Percentiles rank a stretch among this genome's conserved stretches.
These are phyloP conservation scores for Hylodesmum podocarpum DNA, from an alignment of 306 rosid genomes.

Conservation along the genomic window DNA sequence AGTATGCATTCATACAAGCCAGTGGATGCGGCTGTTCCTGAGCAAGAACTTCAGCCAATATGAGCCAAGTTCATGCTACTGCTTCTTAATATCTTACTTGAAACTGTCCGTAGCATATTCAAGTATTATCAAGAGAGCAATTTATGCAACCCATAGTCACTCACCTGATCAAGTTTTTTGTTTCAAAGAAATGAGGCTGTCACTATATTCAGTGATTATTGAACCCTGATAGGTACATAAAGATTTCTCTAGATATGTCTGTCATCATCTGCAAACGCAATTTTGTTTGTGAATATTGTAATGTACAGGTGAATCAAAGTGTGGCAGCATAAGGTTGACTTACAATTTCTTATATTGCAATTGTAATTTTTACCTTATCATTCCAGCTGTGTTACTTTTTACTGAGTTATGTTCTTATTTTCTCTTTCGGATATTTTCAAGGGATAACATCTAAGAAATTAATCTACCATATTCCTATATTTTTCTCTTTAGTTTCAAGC, in stretches of 20 bases:
- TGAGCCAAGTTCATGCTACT: conserved; percentile 38
- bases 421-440: neutral
- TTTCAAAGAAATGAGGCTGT: conserved; percentile 25
- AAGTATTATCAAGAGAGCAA: conserved; percentile 28
- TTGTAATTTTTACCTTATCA: conserved; percentile 23
- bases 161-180: conserved; percentile 43
- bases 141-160: conserved; percentile 22
- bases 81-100: conserved; percentile 31
- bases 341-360: conserved; percentile 14
- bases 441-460: conserved; percentile 17
- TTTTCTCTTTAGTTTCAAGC: neutral
- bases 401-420: neutral
- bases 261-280: conserved; percentile 37
- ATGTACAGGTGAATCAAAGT: conserved; percentile 43
- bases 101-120: conserved; percentile 34
- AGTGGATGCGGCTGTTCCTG: conserved; percentile 58
- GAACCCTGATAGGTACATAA: conserved; percentile 32
- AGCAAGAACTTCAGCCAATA: conserved; percentile 91
- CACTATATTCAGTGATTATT: conserved; percentile 19
- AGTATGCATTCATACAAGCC: conserved; percentile 61
- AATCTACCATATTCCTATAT: neutral
- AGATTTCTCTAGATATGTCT: conserved; percentile 33
- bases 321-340: conserved; percentile 33
- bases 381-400: conserved; percentile 8
- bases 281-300: conserved; percentile 60